Evolutionary conservation across 2,329 filamentous ascomycete genomes (phyloP), one percentile per base, ranked within the genome.

Genomic region (Alternaria consortialis): DNA sequence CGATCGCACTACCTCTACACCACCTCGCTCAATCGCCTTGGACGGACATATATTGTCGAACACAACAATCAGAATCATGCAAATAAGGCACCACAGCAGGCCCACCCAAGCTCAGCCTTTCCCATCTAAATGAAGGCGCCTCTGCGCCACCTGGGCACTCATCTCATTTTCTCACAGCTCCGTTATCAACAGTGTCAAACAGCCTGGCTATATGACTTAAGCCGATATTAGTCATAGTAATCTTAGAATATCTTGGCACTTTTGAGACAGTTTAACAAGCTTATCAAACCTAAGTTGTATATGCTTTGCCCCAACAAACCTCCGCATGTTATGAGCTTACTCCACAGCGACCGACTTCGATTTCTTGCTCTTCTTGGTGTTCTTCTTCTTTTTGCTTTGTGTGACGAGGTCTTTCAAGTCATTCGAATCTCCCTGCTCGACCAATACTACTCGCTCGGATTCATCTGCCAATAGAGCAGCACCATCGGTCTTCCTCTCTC

Each of bases 391-490:
- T 0, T 4, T 44, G 23, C 15, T 6, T 29, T 0, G 42, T 4
- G 42, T 2, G 2, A 0, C 23, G 29, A 6, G 13, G 5, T 25
- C 25, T 2, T 44, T 2, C 42, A 29, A 11, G 5, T 44, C 15
- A 0, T 17, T 39, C 0, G n/a, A 17, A 13, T 20, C 36, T 0
- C 0, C 42, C 2, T n/a, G 8, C 0, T 31, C 43, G 0, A 25
- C 3, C 5, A 2, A 0, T 20, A 29, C 42, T 31, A 12, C 37
- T 7, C 23, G 27, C n/a, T 47, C 43, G 4, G 25, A 3, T 3
- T 17, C 31, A 15, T 36, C 52, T 15, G 56, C 53, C 3, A 23
- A 54, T 23, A 48, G 23, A 20, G 54, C 56, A 7, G 6, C 36
- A 15, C 13, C 34, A 4, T 29, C 27, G 20, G 39, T 25, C n/a